Percentiles rank a stretch among this genome's conserved stretches.
These are phyloP conservation scores for Erythrobasidium hasegawianum DNA, from an alignment of 1,284 basidiomycete genomes.

Conservation along the genomic window DNA sequence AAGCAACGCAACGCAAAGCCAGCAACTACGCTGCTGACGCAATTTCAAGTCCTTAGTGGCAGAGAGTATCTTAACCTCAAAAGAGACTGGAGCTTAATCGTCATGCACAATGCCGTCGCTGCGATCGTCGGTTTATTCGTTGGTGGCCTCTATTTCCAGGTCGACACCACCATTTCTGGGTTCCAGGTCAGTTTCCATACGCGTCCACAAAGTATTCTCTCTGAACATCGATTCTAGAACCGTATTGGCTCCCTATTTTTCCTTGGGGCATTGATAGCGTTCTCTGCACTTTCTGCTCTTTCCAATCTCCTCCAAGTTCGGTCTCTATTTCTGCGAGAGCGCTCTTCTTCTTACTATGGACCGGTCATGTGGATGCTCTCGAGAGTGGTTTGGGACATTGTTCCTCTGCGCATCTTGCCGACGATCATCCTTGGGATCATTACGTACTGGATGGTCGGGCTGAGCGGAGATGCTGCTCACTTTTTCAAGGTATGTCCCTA, in stretches of 20 bases:
- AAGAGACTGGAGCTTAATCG: slow-evolving; percentile 72
- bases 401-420: slow-evolving; percentile 76
- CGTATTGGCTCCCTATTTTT: slow-evolving; percentile 87
- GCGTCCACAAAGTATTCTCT: background rate
- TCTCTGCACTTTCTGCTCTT: slow-evolving; percentile 78
- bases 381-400: slow-evolving; percentile 73
- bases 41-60: slow-evolving; percentile 69
- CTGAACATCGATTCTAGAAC: slow-evolving; percentile 21
- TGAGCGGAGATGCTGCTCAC: slow-evolving; percentile 62
- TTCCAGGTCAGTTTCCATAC: slow-evolving; percentile 76
- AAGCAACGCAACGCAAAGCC: slow-evolving; percentile 32
- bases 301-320: slow-evolving; percentile 78
- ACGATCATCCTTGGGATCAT: slow-evolving; percentile 63
- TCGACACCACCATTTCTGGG: slow-evolving; percentile 72
- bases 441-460: slow-evolving; percentile 79
- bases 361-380: slow-evolving; percentile 83
- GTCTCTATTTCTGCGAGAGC: slow-evolving; percentile 77
- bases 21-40: slow-evolving; percentile 71
- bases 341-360: slow-evolving; percentile 57
- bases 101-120: slow-evolving; percentile 68
- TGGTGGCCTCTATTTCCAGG: slow-evolving; percentile 79
- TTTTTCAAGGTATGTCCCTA: slow-evolving; percentile 61
- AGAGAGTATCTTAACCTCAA: slow-evolving; percentile 77
- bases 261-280: slow-evolving; percentile 64
- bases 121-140: slow-evolving; percentile 62